Conservation (phyloP, 176 grass and related monocot genomes). For the Oryza punctata region DNA sequence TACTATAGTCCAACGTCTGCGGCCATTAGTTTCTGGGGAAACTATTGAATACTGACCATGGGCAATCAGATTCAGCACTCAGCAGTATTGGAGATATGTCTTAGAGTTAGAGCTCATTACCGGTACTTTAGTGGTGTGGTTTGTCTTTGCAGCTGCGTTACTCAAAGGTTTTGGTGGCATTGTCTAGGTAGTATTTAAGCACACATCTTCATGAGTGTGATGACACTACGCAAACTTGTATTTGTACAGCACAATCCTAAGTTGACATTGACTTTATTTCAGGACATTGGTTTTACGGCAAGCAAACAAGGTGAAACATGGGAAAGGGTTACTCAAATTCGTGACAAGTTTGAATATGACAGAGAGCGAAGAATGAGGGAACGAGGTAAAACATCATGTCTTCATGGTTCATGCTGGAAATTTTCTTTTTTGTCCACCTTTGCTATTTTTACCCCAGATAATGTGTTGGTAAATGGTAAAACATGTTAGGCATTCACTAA, state of each 20-base stretch:
- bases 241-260: background rate
- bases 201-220: background rate
- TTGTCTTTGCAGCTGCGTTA: background rate
- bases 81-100: background rate
- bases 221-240: background rate
- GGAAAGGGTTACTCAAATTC: conserved; percentile 93
- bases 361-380: conserved; percentile 89
- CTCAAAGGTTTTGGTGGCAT: background rate
- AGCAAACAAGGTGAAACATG: conserved; percentile 64
- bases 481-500: background rate
- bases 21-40: background rate
- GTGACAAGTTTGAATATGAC: conserved; percentile 98
- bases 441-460: conserved; percentile 3
- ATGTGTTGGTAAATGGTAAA: background rate
- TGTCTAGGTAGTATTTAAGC: background rate
- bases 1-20: background rate
- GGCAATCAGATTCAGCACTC: background rate
- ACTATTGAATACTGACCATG: background rate
- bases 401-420: conserved; percentile 1
- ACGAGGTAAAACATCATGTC: conserved; percentile 57
- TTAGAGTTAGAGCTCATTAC: background rate
- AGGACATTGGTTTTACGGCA: conserved; percentile 57
- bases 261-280: conserved; percentile 34
- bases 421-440: background rate
- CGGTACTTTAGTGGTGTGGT: background rate